Percentiles rank a stretch among this genome's conserved stretches.
phyloP scores from a whole-genome alignment of 805 yeast species.

The Kodamaea neixiangensis region DNA sequence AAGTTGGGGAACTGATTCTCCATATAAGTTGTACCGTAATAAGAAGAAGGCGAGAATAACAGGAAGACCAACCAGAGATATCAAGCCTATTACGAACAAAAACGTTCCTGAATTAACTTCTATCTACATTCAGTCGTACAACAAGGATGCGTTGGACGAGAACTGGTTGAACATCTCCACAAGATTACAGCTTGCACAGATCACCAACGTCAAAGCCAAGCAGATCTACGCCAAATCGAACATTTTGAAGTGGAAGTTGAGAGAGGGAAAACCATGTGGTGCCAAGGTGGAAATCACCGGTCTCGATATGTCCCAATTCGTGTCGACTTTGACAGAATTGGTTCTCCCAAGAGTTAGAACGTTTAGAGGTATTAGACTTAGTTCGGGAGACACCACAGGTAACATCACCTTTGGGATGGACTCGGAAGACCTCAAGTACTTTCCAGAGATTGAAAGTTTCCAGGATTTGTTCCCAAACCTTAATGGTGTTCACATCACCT shows the following conservation, averaged over 20 bases:
- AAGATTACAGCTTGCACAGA: conserved; percentile 80
- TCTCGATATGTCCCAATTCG: conserved; percentile 79
- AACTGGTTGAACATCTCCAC: conserved; percentile 76
- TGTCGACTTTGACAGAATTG: conserved; percentile 83
- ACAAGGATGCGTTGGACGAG: conserved; percentile 67
- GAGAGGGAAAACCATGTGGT: conserved; percentile 90
- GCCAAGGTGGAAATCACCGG: conserved; percentile 80
- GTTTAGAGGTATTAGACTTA: conserved; percentile 73
- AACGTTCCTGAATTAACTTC: conserved; percentile 73
- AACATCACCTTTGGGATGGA: conserved; percentile 82
- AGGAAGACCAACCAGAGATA: conserved; percentile 70
- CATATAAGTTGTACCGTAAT: conserved; percentile 86
- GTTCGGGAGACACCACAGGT: conserved; percentile 83
- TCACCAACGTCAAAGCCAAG: conserved; percentile 86
- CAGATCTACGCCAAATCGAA: conserved; percentile 74
- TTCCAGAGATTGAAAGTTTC: conserved; percentile 92
- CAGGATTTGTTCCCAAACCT: conserved; percentile 87
- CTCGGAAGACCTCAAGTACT: conserved; percentile 72
- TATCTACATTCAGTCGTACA: conserved; percentile 77
- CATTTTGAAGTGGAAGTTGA: conserved; percentile 81
- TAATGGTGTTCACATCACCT: conserved; percentile 81
- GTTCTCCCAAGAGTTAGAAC: conserved; percentile 93
- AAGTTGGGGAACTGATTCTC: conserved; percentile 84
- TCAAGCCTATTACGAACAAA: conserved; percentile 61
- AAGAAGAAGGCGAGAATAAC: conserved; percentile 75